phyloP scores from a whole-genome alignment of 345 rosid genomes.

The Ceriops decandra region DNA sequence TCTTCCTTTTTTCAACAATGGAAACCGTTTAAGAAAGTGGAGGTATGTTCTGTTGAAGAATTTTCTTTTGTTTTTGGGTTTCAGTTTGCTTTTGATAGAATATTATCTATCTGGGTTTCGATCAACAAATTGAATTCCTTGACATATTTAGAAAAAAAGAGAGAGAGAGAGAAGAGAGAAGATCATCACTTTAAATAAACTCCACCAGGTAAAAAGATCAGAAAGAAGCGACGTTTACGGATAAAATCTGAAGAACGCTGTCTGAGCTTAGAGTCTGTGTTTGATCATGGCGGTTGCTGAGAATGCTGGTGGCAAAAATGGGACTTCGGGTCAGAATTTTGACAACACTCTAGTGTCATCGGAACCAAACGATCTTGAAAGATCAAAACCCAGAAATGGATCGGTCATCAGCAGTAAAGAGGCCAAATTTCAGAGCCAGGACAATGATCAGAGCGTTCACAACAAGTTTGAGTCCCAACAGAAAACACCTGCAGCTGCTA shows the following conservation, averaged over 20 bases:
- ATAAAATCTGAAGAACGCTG: conserved; percentile 24
- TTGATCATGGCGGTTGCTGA: conserved; percentile 93
- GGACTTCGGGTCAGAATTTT: conserved; percentile 58
- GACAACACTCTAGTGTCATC: conserved; percentile 52
- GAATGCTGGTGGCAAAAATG: conserved; percentile 75
- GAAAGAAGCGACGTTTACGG: conserved; percentile 17
- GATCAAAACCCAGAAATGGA: conserved; percentile 48
- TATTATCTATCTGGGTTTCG: conserved; percentile 11
- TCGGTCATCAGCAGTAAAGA: conserved; percentile 21
- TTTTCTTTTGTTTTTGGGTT: background rate
- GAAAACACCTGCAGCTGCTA: background rate
- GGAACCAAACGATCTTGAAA: conserved; percentile 43
- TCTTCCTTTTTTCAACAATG: conserved; percentile 24
- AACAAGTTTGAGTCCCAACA: conserved; percentile 26
- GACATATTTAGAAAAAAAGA: background rate
- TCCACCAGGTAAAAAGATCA: background rate
- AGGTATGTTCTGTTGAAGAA: conserved; percentile 22
- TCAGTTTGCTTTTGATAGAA: background rate
- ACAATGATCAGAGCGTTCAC: conserved; percentile 33
- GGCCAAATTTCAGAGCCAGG: conserved; percentile 21
- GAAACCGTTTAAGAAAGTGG: conserved; percentile 42
- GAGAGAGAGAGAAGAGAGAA: background rate
- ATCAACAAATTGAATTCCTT: conserved; percentile 8
- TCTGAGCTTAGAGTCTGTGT: conserved; percentile 6
- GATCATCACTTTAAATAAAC: background rate